A percentile compares a stretch with the other conserved stretches of the same genome.
Evolutionary conservation across 257 asterid genomes (phyloP).

Genomic region (Solanum dulcamara): DNA sequence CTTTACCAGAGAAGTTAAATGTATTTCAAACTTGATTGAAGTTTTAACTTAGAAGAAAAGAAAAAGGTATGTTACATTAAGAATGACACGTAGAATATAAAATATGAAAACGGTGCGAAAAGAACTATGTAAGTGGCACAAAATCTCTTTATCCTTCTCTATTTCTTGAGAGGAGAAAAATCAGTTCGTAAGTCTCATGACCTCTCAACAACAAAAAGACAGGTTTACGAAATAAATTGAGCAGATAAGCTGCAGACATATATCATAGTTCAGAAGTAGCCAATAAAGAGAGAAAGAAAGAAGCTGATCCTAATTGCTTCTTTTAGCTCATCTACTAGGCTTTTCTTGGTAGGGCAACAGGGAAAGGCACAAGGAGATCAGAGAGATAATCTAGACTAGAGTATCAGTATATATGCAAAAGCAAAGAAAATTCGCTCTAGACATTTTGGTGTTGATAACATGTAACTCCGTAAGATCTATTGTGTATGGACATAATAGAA

Average conservation of each 20-base stretch:
- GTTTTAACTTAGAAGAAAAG: neutral
- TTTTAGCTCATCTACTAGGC: neutral
- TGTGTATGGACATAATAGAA: neutral
- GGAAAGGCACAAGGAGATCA: neutral
- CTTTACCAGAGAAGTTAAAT: neutral
- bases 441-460: neutral
- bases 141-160: neutral
- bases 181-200: neutral
- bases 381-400: neutral
- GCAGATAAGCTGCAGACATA: neutral
- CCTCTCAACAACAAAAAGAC: neutral
- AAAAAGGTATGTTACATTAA: neutral
- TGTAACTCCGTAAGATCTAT: constrained; percentile 31
- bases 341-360: neutral
- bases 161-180: neutral
- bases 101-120: neutral
- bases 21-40: neutral
- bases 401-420: neutral
- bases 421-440: neutral
- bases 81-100: neutral
- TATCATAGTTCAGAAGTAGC: neutral
- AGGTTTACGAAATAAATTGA: neutral
- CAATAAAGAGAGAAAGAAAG: neutral
- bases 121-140: neutral
- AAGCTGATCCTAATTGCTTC: neutral